Percentiles rank a stretch among this genome's conserved stretches.
phyloP scores from a whole-genome alignment of 192 early-diverging fungal genomes.

The Linnemannia zychae region DNA sequence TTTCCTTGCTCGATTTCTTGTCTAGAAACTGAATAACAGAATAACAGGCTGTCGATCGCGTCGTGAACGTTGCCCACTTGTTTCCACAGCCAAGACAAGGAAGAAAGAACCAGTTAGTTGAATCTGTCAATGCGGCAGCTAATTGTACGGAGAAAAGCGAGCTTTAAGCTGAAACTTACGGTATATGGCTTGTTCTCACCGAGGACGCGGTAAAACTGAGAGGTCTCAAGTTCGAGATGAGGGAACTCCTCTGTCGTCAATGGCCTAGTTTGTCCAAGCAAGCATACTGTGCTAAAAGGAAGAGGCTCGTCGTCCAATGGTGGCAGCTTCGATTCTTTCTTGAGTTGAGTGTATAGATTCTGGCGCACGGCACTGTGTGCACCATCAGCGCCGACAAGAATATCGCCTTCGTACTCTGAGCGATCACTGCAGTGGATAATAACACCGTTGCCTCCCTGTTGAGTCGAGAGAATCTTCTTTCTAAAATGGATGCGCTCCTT shows the following conservation, averaged over 20 bases:
- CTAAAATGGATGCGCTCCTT: constrained; percentile 16
- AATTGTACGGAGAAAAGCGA: neutral
- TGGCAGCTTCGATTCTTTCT: neutral
- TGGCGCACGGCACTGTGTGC: constrained; percentile 32
- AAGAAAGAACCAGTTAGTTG: neutral
- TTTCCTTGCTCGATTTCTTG: constrained; percentile 6
- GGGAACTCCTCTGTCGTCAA: neutral
- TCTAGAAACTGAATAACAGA: constrained; percentile 18
- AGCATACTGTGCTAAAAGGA: constrained; percentile 17
- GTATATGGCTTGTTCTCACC: constrained; percentile 21
- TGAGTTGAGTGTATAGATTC: constrained; percentile 1
- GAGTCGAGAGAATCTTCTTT: constrained; percentile 15
- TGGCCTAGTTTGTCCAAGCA: constrained; percentile 17
- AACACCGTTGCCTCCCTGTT: constrained; percentile 24
- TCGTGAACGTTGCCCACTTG: constrained; percentile 31
- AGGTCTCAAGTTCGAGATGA: neutral
- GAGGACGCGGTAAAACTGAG: neutral
- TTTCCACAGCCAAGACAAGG: neutral
- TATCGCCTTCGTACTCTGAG: constrained; percentile 15
- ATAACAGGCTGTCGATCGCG: constrained; percentile 19
- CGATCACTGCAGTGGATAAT: constrained; percentile 24
- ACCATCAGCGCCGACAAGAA: constrained; percentile 53
- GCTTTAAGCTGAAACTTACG: constrained; percentile 8
- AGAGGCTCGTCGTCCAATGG: neutral
- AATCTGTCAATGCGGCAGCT: neutral